Conservation (phyloP, 805 yeast genomes). For the Wickerhamomyces alni region DNA sequence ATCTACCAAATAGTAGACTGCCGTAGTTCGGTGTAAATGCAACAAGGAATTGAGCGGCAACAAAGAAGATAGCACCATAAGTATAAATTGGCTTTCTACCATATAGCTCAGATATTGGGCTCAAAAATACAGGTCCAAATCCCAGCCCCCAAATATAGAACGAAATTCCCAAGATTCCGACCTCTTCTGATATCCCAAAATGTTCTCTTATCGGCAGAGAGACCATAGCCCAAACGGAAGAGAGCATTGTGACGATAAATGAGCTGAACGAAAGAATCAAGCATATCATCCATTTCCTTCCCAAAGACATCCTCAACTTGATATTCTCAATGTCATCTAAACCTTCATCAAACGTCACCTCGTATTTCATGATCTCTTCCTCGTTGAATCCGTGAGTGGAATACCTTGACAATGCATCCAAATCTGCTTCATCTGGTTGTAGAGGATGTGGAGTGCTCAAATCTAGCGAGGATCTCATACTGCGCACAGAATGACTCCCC, state of each 20-base stretch:
- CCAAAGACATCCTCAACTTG: constrained; percentile 29
- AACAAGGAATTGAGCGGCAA: constrained; percentile 46
- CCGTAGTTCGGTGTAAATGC: constrained; percentile 58
- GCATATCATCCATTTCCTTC: constrained; percentile 54
- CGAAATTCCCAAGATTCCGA: constrained; percentile 50
- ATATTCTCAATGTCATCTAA: constrained; percentile 27
- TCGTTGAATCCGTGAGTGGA: constrained; percentile 1
- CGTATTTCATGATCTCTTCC: constrained; percentile 16
- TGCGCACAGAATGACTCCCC: too few relatives aligned
- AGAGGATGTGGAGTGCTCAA: constrained; percentile 3
- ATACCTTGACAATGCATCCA: constrained; percentile 11
- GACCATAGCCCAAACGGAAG: constrained; percentile 64
- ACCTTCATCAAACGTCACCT: constrained; percentile 24
- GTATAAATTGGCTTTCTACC: constrained; percentile 59
- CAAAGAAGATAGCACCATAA: constrained; percentile 54
- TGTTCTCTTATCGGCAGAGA: constrained; percentile 40
- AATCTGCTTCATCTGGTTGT: constrained; percentile 17
- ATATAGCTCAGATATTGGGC: constrained; percentile 62
- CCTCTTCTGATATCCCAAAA: constrained; percentile 50
- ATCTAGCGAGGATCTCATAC: too few relatives aligned
- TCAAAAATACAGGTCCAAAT: constrained; percentile 55
- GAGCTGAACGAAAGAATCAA: constrained; percentile 48
- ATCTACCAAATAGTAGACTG: constrained; percentile 58
- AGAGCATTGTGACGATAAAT: constrained; percentile 59
- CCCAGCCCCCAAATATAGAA: constrained; percentile 70